These are phyloP conservation scores for Platismatia glauca DNA, from an alignment of 495 filamentous ascomycete species.

Conservation along the genomic window DNA sequence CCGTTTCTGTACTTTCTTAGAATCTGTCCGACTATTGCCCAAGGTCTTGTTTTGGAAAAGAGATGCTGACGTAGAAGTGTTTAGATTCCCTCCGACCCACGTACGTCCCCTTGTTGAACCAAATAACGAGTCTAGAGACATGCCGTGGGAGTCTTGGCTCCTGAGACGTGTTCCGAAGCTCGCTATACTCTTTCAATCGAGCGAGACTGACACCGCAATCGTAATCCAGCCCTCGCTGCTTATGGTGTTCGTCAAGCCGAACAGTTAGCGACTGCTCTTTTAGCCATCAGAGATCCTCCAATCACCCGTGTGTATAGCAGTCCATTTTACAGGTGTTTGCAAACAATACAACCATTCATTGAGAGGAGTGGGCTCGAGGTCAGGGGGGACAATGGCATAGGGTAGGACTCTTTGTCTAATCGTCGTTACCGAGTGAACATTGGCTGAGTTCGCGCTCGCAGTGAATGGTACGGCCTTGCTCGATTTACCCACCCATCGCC, in stretches of 20 bases:
- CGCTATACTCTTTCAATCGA: too few relatives aligned
- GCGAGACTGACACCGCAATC: too few relatives aligned
- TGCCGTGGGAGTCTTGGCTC: too few relatives aligned
- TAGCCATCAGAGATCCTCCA: conserved; percentile 47
- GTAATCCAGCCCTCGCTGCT: conserved; percentile 49
- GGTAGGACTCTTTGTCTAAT: conserved; percentile 30
- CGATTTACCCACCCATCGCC: conserved; percentile 78
- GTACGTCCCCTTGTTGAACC: too few relatives aligned
- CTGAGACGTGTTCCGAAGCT: too few relatives aligned
- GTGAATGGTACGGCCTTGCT: conserved; percentile 83
- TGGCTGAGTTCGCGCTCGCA: conserved; percentile 20
- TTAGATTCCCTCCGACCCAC: conserved; percentile 63
- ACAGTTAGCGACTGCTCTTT: conserved; percentile 61
- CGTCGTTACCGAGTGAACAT: neutral
- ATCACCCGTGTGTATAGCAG: conserved; percentile 72
- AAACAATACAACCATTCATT: conserved; percentile 61
- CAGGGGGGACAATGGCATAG: conserved; percentile 65
- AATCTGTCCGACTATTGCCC: neutral
- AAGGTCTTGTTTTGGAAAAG: neutral
- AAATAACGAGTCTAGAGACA: too few relatives aligned
- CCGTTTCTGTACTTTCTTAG: neutral
- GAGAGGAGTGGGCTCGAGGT: conserved; percentile 47
- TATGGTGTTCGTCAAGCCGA: conserved; percentile 79
- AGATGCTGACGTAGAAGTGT: neutral
- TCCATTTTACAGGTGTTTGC: conserved; percentile 86